Conservation (phyloP, 345 rosid species). For the Brassica juncea region DNA sequence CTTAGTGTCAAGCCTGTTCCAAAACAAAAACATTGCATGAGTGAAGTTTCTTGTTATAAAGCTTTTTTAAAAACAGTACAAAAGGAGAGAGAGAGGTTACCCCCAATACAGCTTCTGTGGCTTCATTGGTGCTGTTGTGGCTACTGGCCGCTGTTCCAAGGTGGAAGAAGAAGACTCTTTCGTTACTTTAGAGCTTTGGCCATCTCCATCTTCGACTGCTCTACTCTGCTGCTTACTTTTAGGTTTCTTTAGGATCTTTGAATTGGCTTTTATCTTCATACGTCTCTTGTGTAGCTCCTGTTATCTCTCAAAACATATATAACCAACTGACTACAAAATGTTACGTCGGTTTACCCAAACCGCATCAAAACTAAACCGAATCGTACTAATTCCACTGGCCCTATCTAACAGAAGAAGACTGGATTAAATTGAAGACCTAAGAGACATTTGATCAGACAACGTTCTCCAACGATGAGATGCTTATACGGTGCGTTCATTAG, state of each 20-base stretch:
- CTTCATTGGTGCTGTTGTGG: constrained; percentile 41
- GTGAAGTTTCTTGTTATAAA: constrained; percentile 1
- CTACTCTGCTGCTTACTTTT: constrained; percentile 44
- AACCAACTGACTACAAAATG: not conserved
- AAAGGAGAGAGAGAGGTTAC: constrained; percentile 32
- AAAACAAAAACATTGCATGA: constrained; percentile 17
- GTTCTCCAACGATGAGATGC: too few species aligned
- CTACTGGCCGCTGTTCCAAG: constrained; percentile 6
- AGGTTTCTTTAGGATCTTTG: constrained; percentile 49
- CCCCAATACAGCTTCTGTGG: constrained; percentile 74
- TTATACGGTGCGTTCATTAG: too few species aligned
- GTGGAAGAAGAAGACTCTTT: constrained; percentile 14
- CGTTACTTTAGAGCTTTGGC: not conserved
- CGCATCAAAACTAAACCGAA: not conserved
- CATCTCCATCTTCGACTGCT: constrained; percentile 26
- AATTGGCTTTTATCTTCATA: constrained; percentile 53
- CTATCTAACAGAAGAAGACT: too few species aligned
- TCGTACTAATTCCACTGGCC: not conserved
- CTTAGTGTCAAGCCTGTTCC: constrained; percentile 62
- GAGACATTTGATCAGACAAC: too few species aligned
- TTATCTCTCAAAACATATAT: not conserved
- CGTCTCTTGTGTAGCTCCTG: constrained; percentile 81
- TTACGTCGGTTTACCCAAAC: not conserved
- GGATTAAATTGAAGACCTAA: too few species aligned
- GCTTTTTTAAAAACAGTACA: not conserved